phyloP scores from a whole-genome alignment of 225 moss, liverwort and hornwort species.

The Sphagnum tenellum region DNA sequence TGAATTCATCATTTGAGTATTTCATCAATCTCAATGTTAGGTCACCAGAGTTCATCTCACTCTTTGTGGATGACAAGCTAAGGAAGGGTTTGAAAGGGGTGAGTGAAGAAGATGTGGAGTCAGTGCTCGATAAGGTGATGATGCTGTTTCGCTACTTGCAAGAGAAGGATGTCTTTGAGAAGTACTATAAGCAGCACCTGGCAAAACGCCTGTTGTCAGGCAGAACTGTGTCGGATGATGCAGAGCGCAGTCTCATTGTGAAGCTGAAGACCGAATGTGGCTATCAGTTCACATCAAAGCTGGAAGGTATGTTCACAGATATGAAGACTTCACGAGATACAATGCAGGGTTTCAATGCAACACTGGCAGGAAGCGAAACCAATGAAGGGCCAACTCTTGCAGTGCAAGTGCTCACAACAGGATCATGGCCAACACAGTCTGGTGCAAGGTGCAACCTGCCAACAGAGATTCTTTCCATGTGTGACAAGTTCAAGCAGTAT shows the following conservation, averaged over 20 bases:
- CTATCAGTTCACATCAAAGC: slow-evolving; percentile 55
- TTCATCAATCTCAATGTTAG: slow-evolving; percentile 57
- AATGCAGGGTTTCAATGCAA: slow-evolving; percentile 54
- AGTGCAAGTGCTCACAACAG: slow-evolving; percentile 57
- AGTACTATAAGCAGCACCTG: slow-evolving; percentile 59
- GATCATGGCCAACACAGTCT: slow-evolving; percentile 59
- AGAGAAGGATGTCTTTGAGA: slow-evolving; percentile 60
- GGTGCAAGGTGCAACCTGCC: slow-evolving; percentile 59
- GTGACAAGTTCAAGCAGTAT: slow-evolving; percentile 56
- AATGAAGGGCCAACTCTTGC: slow-evolving; percentile 54
- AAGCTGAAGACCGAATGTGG: slow-evolving; percentile 63
- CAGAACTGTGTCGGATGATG: slow-evolving; percentile 59
- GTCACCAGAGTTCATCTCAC: slow-evolving; percentile 57
- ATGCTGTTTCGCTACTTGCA: slow-evolving; percentile 60
- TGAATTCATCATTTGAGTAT: slow-evolving; percentile 58
- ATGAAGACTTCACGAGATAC: slow-evolving; percentile 62
- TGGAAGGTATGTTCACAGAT: slow-evolving; percentile 62
- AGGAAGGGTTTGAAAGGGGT: slow-evolving; percentile 60
- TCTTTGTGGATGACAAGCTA: slow-evolving; percentile 57
- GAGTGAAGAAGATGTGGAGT: slow-evolving; percentile 54
- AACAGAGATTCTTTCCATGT: slow-evolving; percentile 52
- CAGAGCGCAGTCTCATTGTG: slow-evolving; percentile 58
- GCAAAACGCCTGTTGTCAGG: slow-evolving; percentile 55
- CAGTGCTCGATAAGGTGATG: slow-evolving; percentile 63
- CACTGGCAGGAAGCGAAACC: slow-evolving; percentile 32